Evolutionary conservation across 768 basidiomycete genomes (phyloP).

Genomic region (Agaricus subrufescens): DNA sequence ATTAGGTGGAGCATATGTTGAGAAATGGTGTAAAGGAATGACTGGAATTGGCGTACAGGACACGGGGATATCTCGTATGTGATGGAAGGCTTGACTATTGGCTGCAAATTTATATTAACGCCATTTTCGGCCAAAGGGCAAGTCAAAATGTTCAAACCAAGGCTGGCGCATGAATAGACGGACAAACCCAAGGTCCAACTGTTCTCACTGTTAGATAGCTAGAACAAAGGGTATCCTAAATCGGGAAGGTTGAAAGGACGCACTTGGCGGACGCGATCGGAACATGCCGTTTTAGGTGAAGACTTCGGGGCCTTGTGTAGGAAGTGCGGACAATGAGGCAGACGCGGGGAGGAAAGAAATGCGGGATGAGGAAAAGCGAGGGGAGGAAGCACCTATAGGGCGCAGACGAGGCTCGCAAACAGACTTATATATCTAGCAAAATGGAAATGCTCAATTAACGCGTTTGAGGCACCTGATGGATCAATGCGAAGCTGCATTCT

Average conservation of each 20-base stretch:
- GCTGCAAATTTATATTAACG: constrained; percentile 38
- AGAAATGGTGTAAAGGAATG: constrained; percentile 23
- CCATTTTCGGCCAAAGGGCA: constrained; percentile 32
- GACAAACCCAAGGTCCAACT: constrained; percentile 28
- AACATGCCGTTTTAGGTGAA: constrained; percentile 39
- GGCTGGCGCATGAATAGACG: constrained; percentile 31
- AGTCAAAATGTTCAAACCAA: constrained; percentile 31
- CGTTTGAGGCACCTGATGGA: constrained; percentile 10
- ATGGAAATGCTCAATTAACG: constrained; percentile 13
- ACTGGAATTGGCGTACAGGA: constrained; percentile 32
- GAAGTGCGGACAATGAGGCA: constrained; percentile 23
- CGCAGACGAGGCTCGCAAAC: constrained; percentile 6
- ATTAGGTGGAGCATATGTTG: constrained; percentile 23
- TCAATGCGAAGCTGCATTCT: constrained; percentile 11
- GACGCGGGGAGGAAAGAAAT: constrained; percentile 10
- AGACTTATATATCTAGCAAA: constrained; percentile 10
- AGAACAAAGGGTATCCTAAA: constrained; percentile 47
- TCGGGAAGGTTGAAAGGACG: constrained; percentile 47
- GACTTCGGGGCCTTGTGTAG: constrained; percentile 18
- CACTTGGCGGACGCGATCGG: constrained; percentile 31
- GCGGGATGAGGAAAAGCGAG: constrained; percentile 8
- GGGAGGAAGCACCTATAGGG: constrained; percentile 9
- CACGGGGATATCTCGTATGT: constrained; percentile 28
- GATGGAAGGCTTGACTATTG: constrained; percentile 28
- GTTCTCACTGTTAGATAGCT: constrained; percentile 32